Percentiles rank a stretch among this genome's conserved stretches.
These are phyloP conservation scores for Gastrolobium villosum DNA, from an alignment of 306 rosid species.

Conservation along the genomic window DNA sequence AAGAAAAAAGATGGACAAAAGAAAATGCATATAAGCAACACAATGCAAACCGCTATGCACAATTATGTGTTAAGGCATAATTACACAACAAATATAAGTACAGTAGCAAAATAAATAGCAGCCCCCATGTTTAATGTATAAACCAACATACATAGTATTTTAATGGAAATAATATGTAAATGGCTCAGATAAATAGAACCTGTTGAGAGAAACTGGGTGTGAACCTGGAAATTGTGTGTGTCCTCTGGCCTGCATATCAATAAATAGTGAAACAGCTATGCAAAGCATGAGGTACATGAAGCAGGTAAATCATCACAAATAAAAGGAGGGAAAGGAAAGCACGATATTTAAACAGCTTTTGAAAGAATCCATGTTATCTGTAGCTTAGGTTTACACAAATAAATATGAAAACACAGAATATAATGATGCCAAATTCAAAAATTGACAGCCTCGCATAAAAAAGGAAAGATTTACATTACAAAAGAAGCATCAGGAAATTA, in stretches of 20 bases:
- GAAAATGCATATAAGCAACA: constrained; percentile 12
- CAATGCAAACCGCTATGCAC: constrained; percentile 40
- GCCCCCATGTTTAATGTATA: constrained; percentile 11
- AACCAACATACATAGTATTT: background rate
- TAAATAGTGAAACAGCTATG: constrained; percentile 45
- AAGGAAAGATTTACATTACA: constrained; percentile 2
- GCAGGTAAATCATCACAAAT: constrained; percentile 30
- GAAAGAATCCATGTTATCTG: constrained; percentile 37
- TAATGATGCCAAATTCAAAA: background rate
- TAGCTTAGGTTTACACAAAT: constrained; percentile 4
- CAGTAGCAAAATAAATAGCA: constrained; percentile 37
- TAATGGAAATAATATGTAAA: background rate
- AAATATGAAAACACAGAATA: constrained; percentile 34
- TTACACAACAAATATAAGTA: constrained; percentile 3
- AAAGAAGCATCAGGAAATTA: constrained; percentile 12
- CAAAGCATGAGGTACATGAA: constrained; percentile 34
- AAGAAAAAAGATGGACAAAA: background rate
- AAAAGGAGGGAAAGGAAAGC: background rate
- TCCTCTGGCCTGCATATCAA: constrained; percentile 81
- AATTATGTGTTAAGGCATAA: constrained; percentile 18
- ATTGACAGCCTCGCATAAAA: background rate
- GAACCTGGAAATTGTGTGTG: constrained; percentile 94
- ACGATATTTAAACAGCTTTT: background rate
- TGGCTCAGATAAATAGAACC: constrained; percentile 62
- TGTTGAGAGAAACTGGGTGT: constrained; percentile 98